Evolutionary conservation across 768 basidiomycete genomes (phyloP).

Genomic region (Suillus weaverae): DNA sequence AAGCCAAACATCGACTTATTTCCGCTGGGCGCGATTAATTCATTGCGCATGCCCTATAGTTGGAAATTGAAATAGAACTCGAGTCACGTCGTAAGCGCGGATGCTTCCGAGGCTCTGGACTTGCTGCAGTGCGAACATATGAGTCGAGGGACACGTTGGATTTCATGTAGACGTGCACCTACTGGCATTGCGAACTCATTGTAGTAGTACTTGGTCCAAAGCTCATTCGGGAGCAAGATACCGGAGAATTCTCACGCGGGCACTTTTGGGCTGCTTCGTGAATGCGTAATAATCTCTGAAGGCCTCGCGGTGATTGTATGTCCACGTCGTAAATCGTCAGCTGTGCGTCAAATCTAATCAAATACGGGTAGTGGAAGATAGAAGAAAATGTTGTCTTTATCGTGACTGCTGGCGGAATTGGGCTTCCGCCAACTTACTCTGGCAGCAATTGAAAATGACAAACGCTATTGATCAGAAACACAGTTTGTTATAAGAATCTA

Average conservation of each 20-base stretch:
- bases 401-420: neutral
- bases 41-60: no score
- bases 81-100: no score
- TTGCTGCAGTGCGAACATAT: no score
- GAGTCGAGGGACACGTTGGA: neutral
- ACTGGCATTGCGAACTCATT: neutral
- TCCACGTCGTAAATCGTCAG: neutral
- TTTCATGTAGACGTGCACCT: neutral
- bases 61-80: no score
- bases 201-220: neutral
- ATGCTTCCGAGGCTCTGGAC: no score
- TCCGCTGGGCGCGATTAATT: no score
- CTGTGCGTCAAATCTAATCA: neutral
- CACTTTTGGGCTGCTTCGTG: neutral
- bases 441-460: no score
- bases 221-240: neutral
- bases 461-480: neutral
- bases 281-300: no score
- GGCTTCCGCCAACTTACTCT: neutral
- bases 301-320: neutral
- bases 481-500: neutral
- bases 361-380: neutral
- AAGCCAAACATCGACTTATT: no score
- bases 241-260: neutral
- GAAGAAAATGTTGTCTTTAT: neutral